A percentile compares a stretch with the other conserved stretches of the same genome.
phyloP scores from a whole-genome alignment of 305 asterid species.

The Solanum hybrid region DNA sequence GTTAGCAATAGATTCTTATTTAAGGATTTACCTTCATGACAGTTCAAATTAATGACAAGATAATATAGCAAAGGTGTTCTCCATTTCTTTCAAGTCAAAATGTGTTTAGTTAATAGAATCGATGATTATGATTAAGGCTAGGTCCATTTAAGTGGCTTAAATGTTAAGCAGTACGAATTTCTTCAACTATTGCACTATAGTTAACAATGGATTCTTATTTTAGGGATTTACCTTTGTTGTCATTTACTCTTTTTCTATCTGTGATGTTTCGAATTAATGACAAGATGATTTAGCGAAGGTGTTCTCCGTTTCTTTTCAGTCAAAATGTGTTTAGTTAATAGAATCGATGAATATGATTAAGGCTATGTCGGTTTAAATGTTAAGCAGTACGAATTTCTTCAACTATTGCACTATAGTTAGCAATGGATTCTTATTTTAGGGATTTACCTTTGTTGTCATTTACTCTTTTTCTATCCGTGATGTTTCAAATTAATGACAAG shows the following conservation, averaged over 20 bases:
- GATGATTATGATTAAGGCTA: neutral
- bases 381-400: neutral
- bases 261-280: neutral
- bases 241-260: neutral
- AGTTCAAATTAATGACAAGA: neutral
- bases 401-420: neutral
- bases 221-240: neutral
- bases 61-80: neutral
- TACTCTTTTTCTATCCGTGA: neutral
- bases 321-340: neutral
- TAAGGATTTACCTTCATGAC: neutral
- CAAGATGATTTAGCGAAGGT: neutral
- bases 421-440: neutral
- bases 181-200: neutral
- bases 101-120: neutral
- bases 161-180: neutral
- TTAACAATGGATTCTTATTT: neutral
- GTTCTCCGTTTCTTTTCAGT: neutral
- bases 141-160: neutral
- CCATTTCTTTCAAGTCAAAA: neutral
- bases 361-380: neutral
- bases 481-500: neutral
- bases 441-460: neutral
- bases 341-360: neutral
- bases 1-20: neutral